Base-by-base conservation (phyloP, 176 grass and related monocot species). In the Paspalum notatum region DNA sequence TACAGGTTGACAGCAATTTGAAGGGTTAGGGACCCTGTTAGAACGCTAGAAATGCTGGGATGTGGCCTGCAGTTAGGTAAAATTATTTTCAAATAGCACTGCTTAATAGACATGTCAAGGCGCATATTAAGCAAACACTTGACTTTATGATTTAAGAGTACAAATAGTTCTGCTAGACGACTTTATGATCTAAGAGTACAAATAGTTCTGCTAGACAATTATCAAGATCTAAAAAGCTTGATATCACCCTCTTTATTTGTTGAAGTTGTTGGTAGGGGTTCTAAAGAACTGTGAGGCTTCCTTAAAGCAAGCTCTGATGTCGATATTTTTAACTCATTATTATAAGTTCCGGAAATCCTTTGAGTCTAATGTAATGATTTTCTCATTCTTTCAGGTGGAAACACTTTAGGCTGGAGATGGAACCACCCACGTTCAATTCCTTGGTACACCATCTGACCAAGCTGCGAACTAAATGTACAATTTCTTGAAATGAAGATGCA, bases 231-330 rank as follows among this genome's bases (percentile, higher is more conserved):
- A n/a, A 5, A 64, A 79, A 39, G 17, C 38, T 54, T 53, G 63
- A 77, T 62, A 61, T 53, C 25, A 45, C 8, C 13, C 3, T 26
- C 37, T 32, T 26, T 25, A 61, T 32, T 42, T 51, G 21, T 25
- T 52, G 40, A 81, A 68, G 85, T 81, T 68, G 71, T 80, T 41
- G 41, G 57, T 85, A 65, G 59, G 72, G 37, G 73, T 86, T 90
- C 18, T 73, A 60, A 83, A 79, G 68, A 22, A 73, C 2, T 14
- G 39, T 77, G 38, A n/a, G 5, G 20, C 53, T 85, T 89, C 52
- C 83, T 90, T 82, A 78, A 85, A 86, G 78, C 72, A 85, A 90
- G 60, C 50, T 82, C 58, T 86, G 79, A 52, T 86, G 73, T 84
- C 48, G 40, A 87, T 57, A 80, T 90, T 72, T 62, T 65, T 62